Percentiles rank a stretch among this genome's conserved stretches.
Conservation (phyloP, 768 basidiomycete species). For the Boletus sp. region DNA sequence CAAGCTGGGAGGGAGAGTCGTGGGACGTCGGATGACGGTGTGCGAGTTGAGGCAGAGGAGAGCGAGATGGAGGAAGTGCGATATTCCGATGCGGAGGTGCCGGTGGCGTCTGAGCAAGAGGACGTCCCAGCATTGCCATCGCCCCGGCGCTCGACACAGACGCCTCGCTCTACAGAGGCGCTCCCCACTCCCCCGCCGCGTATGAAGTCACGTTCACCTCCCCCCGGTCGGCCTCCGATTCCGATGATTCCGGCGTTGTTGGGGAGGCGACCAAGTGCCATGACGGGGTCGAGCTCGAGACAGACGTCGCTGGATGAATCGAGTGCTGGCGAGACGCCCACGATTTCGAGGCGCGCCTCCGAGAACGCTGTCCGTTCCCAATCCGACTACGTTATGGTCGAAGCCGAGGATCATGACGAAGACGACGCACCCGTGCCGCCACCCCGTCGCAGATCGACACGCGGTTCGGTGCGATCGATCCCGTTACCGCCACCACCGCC, state of each 20-base stretch:
- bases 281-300: constrained; percentile 33
- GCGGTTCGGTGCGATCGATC: constrained; percentile 18
- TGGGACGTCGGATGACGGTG: constrained; percentile 54
- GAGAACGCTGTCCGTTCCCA: constrained; percentile 21
- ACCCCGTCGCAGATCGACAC: constrained; percentile 40
- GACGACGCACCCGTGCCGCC: constrained; percentile 31
- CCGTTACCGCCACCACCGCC: constrained; percentile 38
- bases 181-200: constrained; percentile 49
- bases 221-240: constrained; percentile 37
- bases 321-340: constrained; percentile 6
- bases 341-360: neutral
- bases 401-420: constrained; percentile 42
- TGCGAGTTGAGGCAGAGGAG: constrained; percentile 65
- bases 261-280: constrained; percentile 39
- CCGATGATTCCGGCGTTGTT: constrained; percentile 32
- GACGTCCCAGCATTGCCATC: constrained; percentile 53
- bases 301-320: constrained; percentile 36
- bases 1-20: constrained; percentile 44
- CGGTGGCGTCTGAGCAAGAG: constrained; percentile 34
- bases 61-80: constrained; percentile 68
- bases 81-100: constrained; percentile 47
- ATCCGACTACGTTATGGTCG: constrained; percentile 64
- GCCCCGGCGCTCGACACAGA: constrained; percentile 36
- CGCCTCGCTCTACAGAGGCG: constrained; percentile 28
- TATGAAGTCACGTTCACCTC: constrained; percentile 28